These are phyloP conservation scores for Pyricularia pennisetigena DNA, from an alignment of 2,329 filamentous ascomycete genomes.

Conservation along the genomic window DNA sequence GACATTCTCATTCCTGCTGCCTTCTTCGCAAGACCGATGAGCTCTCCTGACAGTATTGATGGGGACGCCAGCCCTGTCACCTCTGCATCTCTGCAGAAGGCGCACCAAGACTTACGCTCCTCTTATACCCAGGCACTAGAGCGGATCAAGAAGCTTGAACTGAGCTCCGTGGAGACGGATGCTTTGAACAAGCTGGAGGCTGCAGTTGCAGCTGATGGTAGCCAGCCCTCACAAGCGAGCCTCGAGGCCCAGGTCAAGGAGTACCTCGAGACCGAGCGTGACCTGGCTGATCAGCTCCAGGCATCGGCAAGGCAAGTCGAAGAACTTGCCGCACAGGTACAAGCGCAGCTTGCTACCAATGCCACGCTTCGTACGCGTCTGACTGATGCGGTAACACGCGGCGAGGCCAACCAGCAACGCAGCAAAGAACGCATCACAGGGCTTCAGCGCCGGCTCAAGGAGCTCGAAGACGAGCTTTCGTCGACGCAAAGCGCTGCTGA, in stretches of 20 bases:
- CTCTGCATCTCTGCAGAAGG: conserved; percentile 61
- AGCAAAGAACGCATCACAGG: conserved; percentile 76
- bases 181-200: conserved; percentile 58
- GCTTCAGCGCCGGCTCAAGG: conserved; percentile 71
- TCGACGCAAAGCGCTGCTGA: conserved; percentile 79
- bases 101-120: conserved; percentile 67
- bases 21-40: conserved; percentile 28
- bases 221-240: too few relatives aligned
- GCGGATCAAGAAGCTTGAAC: conserved; percentile 56
- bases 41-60: conserved; percentile 14
- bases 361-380: conserved; percentile 65
- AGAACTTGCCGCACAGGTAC: conserved; percentile 68
- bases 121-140: conserved; percentile 57
- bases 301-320: conserved; percentile 66
- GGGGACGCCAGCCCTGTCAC: conserved; percentile 37
- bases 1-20: conserved; percentile 66
- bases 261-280: conserved; percentile 49
- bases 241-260: conserved; percentile 32
- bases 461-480: conserved; percentile 75
- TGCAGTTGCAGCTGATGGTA: conserved; percentile 44
- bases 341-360: conserved; percentile 72
- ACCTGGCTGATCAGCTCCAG: conserved; percentile 58
- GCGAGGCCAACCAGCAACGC: conserved; percentile 71
- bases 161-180: conserved; percentile 40
- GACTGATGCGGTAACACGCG: conserved; percentile 67